phyloP scores from a whole-genome alignment of 768 basidiomycete species.

The Cystoderma amianthinum region DNA sequence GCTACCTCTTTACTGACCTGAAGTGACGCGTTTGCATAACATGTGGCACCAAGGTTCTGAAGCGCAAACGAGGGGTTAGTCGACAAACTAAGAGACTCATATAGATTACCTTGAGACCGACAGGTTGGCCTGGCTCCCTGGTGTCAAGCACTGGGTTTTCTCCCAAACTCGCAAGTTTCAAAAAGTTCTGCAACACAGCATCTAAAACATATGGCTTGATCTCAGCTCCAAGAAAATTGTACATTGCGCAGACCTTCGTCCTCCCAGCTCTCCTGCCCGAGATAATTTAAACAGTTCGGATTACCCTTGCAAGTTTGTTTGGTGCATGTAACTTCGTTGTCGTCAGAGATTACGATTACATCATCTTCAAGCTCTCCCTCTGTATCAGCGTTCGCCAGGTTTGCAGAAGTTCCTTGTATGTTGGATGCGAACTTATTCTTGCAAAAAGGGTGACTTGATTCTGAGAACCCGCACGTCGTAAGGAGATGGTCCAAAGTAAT shows the following conservation, averaged over 20 bases:
- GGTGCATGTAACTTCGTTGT: conserved; percentile 48
- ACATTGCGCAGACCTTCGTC: conserved; percentile 56
- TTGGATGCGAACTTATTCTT: conserved; percentile 32
- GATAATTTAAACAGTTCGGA: conserved; percentile 81
- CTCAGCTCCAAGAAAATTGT: no score
- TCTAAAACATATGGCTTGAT: background rate
- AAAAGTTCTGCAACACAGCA: conserved; percentile 29
- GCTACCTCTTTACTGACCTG: conserved; percentile 43
- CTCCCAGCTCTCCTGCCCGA: conserved; percentile 83
- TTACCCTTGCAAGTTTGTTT: conserved; percentile 67
- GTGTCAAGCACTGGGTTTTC: conserved; percentile 43
- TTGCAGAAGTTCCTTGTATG: background rate
- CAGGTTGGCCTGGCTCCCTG: conserved; percentile 52
- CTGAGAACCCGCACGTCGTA: conserved; percentile 61
- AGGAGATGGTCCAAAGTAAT: conserved; percentile 64
- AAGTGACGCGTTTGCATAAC: conserved; percentile 93
- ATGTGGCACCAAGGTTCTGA: conserved; percentile 94
- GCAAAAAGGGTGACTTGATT: conserved; percentile 48
- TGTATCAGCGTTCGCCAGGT: background rate
- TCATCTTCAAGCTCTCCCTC: conserved; percentile 49
- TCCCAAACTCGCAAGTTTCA: conserved; percentile 46
- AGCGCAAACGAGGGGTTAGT: background rate
- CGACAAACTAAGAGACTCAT: background rate
- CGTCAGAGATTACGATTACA: conserved; percentile 65
- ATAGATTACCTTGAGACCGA: conserved; percentile 64